A percentile compares a stretch with the other conserved stretches of the same genome.
Conservation (phyloP, 441 rosid genomes). For the Populus tomentosa region DNA sequence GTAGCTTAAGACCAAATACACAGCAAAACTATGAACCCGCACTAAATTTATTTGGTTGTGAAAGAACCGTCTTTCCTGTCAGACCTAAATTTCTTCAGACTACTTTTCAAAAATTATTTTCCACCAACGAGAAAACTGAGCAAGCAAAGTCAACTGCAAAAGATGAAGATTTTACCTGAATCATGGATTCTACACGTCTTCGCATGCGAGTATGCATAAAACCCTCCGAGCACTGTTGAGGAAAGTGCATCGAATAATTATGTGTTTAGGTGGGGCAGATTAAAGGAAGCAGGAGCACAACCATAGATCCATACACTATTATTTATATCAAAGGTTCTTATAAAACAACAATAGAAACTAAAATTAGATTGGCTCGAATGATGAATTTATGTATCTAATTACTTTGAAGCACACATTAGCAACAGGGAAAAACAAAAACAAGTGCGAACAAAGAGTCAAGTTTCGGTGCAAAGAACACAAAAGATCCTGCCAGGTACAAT, state of each 20-base stretch:
- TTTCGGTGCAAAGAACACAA: neutral
- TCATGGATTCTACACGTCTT: slow-evolving; percentile 83
- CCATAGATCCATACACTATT: neutral
- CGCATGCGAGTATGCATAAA: slow-evolving; percentile 98
- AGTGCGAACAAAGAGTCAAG: neutral
- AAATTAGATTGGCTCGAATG: neutral
- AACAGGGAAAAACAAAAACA: neutral
- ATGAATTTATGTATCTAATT: neutral
- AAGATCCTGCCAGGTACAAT: neutral
- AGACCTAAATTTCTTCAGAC: neutral
- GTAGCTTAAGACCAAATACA: neutral
- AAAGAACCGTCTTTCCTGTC: neutral
- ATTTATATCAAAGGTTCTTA: neutral
- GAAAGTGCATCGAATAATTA: slow-evolving; percentile 13
- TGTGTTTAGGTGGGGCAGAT: neutral
- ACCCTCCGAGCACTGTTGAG: slow-evolving; percentile 70
- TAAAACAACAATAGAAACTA: neutral
- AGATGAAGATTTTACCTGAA: slow-evolving; percentile 50
- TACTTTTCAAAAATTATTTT: neutral
- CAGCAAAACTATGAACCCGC: neutral
- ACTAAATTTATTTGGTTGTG: neutral
- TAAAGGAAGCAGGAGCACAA: neutral
- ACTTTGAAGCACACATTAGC: neutral
- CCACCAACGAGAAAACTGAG: neutral
- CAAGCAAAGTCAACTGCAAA: neutral